phyloP scores from a whole-genome alignment of 2,329 filamentous ascomycete genomes.

The Periconia digitata region DNA sequence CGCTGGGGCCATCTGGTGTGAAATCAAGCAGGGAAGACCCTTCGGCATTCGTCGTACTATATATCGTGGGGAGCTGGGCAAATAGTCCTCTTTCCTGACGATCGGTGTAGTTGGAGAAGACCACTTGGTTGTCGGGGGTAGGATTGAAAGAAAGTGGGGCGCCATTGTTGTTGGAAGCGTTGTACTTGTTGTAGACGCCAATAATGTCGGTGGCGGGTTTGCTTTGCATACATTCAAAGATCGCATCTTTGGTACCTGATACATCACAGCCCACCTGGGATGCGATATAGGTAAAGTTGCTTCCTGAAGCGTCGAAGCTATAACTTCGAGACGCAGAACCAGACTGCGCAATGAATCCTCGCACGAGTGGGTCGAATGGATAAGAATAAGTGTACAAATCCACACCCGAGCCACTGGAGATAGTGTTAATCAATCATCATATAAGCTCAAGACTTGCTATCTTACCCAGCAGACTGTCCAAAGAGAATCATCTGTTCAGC shows the following conservation, averaged over 20 bases:
- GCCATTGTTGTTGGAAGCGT: conserved; percentile 20
- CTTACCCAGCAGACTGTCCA: conserved; percentile 37
- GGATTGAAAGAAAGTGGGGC: conserved; percentile 27
- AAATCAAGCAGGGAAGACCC: conserved; percentile 15
- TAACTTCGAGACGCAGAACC: conserved; percentile 14
- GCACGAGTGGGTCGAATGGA: conserved; percentile 49
- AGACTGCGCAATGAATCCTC: conserved; percentile 47
- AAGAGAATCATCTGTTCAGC: conserved; percentile 38
- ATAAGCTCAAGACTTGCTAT: not conserved
- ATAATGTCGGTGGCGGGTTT: conserved; percentile 34
- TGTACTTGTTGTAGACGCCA: conserved; percentile 30
- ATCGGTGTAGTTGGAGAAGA: conserved; percentile 27
- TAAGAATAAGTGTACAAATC: conserved; percentile 54
- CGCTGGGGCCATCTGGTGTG: conserved; percentile 11
- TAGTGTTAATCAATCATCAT: conserved; percentile 2
- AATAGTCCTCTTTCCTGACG: conserved; percentile 18
- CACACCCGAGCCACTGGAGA: conserved; percentile 34
- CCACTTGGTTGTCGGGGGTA: conserved; percentile 21
- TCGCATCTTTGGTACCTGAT: conserved; percentile 13
- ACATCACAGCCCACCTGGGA: conserved; percentile 20
- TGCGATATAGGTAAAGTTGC: conserved; percentile 28
- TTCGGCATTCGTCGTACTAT: conserved; percentile 18
- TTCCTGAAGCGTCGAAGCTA: conserved; percentile 11
- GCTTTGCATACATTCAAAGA: conserved; percentile 41
- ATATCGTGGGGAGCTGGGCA: conserved; percentile 18